Percentiles rank a stretch among this genome's conserved stretches.
These are phyloP conservation scores for Combretum micranthum DNA, from an alignment of 345 rosid genomes.

Conservation along the genomic window DNA sequence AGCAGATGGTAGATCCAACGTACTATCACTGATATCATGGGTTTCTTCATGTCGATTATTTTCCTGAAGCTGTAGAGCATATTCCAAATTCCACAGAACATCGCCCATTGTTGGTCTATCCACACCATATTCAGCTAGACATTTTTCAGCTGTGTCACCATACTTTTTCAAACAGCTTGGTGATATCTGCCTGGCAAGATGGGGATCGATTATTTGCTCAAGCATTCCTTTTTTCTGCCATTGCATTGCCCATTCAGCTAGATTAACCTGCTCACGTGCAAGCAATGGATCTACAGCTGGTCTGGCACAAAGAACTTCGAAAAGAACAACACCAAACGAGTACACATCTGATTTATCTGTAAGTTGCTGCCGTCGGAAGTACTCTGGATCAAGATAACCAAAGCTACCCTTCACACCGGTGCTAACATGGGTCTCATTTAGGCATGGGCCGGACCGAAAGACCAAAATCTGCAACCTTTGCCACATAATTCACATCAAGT, in stretches of 20 bases:
- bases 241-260: slow-evolving; percentile 95
- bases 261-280: slow-evolving; percentile 85
- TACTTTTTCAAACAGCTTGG: slow-evolving; percentile 64
- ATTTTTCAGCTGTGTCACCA: slow-evolving; percentile 93
- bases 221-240: slow-evolving; percentile 94
- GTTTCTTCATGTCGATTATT: slow-evolving; percentile 35
- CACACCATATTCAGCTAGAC: slow-evolving; percentile 89
- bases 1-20: slow-evolving; percentile 10
- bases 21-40: slow-evolving; percentile 18
- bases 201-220: slow-evolving; percentile 56
- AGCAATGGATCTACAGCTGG: slow-evolving; percentile 94
- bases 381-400: slow-evolving; percentile 94
- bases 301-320: slow-evolving; percentile 93
- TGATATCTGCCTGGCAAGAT: slow-evolving; percentile 60
- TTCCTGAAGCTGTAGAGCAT: slow-evolving; percentile 74
- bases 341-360: slow-evolving; percentile 95
- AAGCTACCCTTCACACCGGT: slow-evolving; percentile 97
- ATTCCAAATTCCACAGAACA: slow-evolving; percentile 88
- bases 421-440: slow-evolving; percentile 88
- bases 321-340: slow-evolving; percentile 85
- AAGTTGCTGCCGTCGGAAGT: slow-evolving; percentile 89
- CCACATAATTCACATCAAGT: slow-evolving; percentile 51
- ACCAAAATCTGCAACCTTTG: slow-evolving; percentile 98
- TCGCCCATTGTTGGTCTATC: slow-evolving; percentile 95
- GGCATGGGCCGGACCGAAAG: slow-evolving; percentile 95